Evolutionary conservation across 306 rosid genomes (phyloP), one percentile per base, ranked within the genome.

Genomic region (Myrica gale): DNA sequence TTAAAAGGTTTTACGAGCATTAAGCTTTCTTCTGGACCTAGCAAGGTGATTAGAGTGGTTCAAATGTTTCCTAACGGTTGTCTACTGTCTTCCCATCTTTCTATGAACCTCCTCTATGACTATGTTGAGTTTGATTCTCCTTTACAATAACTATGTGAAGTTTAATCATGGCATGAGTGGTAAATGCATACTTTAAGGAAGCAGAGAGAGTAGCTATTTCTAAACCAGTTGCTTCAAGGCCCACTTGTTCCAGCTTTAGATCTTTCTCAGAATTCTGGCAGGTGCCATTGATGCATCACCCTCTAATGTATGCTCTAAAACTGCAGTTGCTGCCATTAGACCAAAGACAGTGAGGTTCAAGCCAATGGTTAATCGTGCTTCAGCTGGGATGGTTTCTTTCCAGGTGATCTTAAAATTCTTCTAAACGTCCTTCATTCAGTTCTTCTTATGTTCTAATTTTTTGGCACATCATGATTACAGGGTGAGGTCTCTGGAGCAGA

Each of bases 261-360:
- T 92, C 97, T 5, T 95, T 95, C 89, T 87, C 97, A n/a, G 99
- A 95, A 82, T 95, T 37, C 87, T 92, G 73, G 88, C 91, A 0
- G 90, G 93, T 68, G 92, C 97, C 65, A 88, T 92, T 62, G 61
- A 88, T 82, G 85, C 78, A 74, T 78, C 93, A 55, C 88, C 97
- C 20, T 72, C 85, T 5, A 72, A 62, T 76, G 81, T 60, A 60
- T 71, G 91, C 54, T 81, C 97, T 23, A 90, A 84, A 56, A 68
- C 89, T 71, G 81, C 92, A 74, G 88, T 92, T 79, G 71, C 96
- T 71, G 99, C 97, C 58, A 90, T 92, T 82, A 89, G 97, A 77
- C 99, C 99, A 12, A 95, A 90, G 88, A 92, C 97, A 45, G 90
- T 89, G 72, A 90, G 97, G 92, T 85, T 95, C 81, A 90, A 88